These are phyloP conservation scores for Saccharomycopsis crataegensis DNA, from an alignment of 1,139 yeast species.

Conservation along the genomic window DNA sequence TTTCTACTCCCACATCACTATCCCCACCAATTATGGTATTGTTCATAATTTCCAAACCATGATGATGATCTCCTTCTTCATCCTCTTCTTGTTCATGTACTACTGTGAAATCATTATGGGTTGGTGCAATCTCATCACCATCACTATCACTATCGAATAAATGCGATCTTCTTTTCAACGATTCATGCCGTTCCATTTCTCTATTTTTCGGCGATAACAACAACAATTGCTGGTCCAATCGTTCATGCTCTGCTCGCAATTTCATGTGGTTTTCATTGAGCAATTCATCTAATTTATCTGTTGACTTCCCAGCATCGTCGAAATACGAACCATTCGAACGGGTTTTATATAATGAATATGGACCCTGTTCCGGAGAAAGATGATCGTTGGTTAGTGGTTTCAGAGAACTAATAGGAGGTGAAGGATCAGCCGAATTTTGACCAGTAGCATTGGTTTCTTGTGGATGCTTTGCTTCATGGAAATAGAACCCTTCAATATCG, in stretches of 20 bases:
- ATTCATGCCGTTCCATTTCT: slow-evolving; percentile 8
- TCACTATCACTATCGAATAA: slow-evolving; percentile 2
- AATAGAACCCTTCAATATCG: neutral
- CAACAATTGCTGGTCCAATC: slow-evolving; percentile 9
- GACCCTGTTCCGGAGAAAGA: neutral
- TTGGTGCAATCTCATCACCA: neutral
- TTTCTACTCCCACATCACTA: too few species aligned
- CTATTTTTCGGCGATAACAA: slow-evolving; percentile 15
- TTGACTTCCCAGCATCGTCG: slow-evolving; percentile 3
- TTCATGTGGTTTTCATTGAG: slow-evolving; percentile 9
- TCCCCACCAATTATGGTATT: too few species aligned
- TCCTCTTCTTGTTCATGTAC: neutral
- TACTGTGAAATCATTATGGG: too few species aligned
- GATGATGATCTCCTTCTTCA: neutral
- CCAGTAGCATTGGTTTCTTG: neutral
- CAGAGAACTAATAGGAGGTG: neutral
- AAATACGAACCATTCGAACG: slow-evolving; percentile 1
- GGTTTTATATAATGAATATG: neutral
- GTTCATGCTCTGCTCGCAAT: slow-evolving; percentile 8
- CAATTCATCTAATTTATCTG: slow-evolving; percentile 8
- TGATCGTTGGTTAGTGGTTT: neutral
- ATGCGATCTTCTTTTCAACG: slow-evolving; percentile 8
- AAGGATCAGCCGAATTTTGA: neutral
- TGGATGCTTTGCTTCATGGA: neutral
- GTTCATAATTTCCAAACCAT: neutral